Evolutionary conservation across 495 filamentous ascomycete genomes (phyloP).

Genomic region (Hypomontagnella submonticulosa): DNA sequence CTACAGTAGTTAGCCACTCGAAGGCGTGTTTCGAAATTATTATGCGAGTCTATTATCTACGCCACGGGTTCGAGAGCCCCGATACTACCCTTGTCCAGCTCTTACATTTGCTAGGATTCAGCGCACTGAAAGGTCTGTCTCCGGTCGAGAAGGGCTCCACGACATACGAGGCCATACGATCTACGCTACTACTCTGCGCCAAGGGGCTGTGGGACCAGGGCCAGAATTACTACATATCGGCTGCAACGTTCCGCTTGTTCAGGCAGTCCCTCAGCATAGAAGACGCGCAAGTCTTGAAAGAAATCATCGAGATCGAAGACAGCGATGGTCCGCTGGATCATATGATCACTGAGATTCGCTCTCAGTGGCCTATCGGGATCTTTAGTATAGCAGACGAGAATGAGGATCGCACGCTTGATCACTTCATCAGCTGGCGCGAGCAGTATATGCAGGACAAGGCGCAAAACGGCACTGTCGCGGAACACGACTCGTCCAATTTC

Average conservation of each 20-base stretch:
- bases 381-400: conserved; percentile 30
- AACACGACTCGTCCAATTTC: conserved; percentile 1
- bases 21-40: conserved; percentile 46
- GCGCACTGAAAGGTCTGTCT: conserved; percentile 21
- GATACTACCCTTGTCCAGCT: conserved; percentile 36
- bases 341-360: conserved; percentile 27
- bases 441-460: conserved; percentile 14
- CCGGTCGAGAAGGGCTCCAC: conserved; percentile 18
- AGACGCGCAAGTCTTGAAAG: conserved; percentile 20
- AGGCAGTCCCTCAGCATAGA: conserved; percentile 25
- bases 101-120: conserved; percentile 32
- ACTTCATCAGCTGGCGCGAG: conserved; percentile 31
- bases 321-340: conserved; percentile 18
- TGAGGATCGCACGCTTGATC: conserved; percentile 22
- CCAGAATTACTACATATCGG: conserved; percentile 35
- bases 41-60: conserved; percentile 55
- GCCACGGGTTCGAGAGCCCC: conserved; percentile 51
- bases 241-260: conserved; percentile 31
- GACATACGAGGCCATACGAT: conserved; percentile 24
- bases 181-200: conserved; percentile 36
- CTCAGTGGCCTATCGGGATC: conserved; percentile 33
- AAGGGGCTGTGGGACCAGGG: conserved; percentile 41
- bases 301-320: conserved; percentile 30
- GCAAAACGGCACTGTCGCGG: not conserved
- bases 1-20: conserved; percentile 35